Conservation (phyloP, 176 grass and related monocot species). For the Phragmites australis region DNA sequence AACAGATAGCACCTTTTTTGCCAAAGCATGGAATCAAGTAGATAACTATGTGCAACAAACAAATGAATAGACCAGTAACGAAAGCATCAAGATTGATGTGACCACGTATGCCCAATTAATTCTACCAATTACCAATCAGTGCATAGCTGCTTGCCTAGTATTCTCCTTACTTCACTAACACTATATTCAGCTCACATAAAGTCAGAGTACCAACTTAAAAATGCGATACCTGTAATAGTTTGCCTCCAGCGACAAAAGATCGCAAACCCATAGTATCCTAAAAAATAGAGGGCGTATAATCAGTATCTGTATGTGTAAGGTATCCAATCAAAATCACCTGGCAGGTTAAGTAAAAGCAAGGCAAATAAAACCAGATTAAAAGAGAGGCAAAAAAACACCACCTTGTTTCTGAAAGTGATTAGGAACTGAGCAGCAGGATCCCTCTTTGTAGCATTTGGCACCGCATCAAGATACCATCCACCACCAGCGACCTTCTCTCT, state of each 20-base stretch:
- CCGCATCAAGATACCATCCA: constrained; percentile 82
- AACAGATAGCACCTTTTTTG: neutral
- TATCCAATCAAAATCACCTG: constrained; percentile 18
- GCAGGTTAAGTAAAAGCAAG: constrained; percentile 22
- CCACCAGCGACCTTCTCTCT: constrained; percentile 59
- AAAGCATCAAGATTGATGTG: neutral
- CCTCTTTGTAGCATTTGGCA: constrained; percentile 82
- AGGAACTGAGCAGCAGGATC: constrained; percentile 94
- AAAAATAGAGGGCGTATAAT: constrained; percentile 29
- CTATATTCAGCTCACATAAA: constrained; percentile 3
- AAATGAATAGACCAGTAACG: neutral
- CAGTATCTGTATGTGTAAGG: constrained; percentile 14
- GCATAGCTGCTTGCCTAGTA: neutral
- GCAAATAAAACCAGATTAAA: neutral
- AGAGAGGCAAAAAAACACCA: neutral
- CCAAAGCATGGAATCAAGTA: neutral
- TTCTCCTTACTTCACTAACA: constrained; percentile 7
- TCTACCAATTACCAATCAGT: neutral
- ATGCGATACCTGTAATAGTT: constrained; percentile 76
- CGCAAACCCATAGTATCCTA: constrained; percentile 81
- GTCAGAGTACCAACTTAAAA: constrained; percentile 9
- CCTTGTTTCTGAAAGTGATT: constrained; percentile 79
- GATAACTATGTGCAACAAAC: neutral
- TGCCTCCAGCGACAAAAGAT: constrained; percentile 86
- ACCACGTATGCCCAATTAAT: neutral